A percentile compares a stretch with the other conserved stretches of the same genome.
Evolutionary conservation across 768 basidiomycete species (phyloP).

Genomic region (Nidularia pulvinata): DNA sequence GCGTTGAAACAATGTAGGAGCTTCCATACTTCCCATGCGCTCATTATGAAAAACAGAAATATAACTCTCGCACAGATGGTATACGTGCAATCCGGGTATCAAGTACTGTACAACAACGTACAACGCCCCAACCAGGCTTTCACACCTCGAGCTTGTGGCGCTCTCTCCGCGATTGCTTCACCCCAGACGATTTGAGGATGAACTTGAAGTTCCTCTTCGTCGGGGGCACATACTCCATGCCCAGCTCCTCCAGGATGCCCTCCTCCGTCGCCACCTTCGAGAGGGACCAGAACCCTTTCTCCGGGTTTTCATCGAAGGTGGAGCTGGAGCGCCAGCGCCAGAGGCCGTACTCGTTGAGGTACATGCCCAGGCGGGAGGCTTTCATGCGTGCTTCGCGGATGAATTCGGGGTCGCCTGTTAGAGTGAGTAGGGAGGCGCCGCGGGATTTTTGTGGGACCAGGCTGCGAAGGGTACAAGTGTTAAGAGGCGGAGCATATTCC

Average conservation of each 20-base stretch:
- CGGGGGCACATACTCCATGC: slow-evolving; percentile 22
- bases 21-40: too few relatives aligned
- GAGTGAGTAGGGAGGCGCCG: slow-evolving; percentile 49
- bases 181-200: slow-evolving; percentile 3
- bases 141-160: too few relatives aligned
- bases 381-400: slow-evolving; percentile 32
- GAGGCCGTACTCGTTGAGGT: slow-evolving; percentile 62
- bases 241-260: slow-evolving; percentile 39
- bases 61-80: too few relatives aligned
- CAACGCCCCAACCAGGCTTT: too few relatives aligned
- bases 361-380: slow-evolving; percentile 43
- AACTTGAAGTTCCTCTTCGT: slow-evolving; percentile 7
- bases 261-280: slow-evolving; percentile 41
- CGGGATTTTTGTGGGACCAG: slow-evolving; percentile 45
- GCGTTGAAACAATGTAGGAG: too few relatives aligned
- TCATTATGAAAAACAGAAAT: too few relatives aligned
- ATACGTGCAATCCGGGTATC: too few relatives aligned
- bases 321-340: slow-evolving; percentile 51
- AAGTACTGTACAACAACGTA: too few relatives aligned
- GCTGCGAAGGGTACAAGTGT: slow-evolving; percentile 19
- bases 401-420: slow-evolving; percentile 60
- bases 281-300: slow-evolving; percentile 44
- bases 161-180: slow-evolving; percentile 3
- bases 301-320: slow-evolving; percentile 1
- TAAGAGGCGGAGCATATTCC: slow-evolving; percentile 2